Conservation (phyloP, 805 yeast species). For the Sugiyamaella smithiae region DNA sequence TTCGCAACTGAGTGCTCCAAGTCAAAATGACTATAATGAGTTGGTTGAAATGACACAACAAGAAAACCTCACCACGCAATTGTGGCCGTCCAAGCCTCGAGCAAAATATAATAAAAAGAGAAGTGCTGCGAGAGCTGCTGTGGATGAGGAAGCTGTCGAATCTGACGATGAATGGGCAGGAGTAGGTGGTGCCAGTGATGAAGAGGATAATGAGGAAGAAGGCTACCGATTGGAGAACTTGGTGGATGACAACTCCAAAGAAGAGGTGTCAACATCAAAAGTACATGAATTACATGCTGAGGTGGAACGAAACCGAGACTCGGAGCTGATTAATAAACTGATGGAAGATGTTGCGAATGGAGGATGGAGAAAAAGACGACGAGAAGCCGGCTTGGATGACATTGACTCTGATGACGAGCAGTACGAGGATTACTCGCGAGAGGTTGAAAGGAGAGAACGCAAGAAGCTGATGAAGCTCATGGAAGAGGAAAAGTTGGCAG, state of each 20-base stretch:
- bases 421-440: constrained; percentile 16
- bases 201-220: constrained; percentile 21
- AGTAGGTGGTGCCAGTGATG: constrained; percentile 29
- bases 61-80: too few species aligned
- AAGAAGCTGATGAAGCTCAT: constrained; percentile 20
- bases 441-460: constrained; percentile 20
- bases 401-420: constrained; percentile 19
- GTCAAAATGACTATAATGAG: too few species aligned
- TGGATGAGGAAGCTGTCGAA: constrained; percentile 30
- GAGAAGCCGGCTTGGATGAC: constrained; percentile 17
- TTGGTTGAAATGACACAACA: too few species aligned
- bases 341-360: constrained; percentile 29
- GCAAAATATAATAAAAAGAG: constrained; percentile 15
- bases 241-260: constrained; percentile 26
- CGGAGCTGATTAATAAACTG: constrained; percentile 23
- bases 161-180: constrained; percentile 33
- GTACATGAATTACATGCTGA: constrained; percentile 23
- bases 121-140: constrained; percentile 15
- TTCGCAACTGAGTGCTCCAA: constrained; percentile 14
- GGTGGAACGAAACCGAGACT: constrained; percentile 22
- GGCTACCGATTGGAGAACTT: constrained; percentile 23
- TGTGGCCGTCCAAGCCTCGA: background rate
- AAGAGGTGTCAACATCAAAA: constrained; percentile 14
- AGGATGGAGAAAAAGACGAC: constrained; percentile 23
- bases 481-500: constrained; percentile 24